phyloP scores from a whole-genome alignment of 192 early-diverging fungal species.

The Podila epigama region DNA sequence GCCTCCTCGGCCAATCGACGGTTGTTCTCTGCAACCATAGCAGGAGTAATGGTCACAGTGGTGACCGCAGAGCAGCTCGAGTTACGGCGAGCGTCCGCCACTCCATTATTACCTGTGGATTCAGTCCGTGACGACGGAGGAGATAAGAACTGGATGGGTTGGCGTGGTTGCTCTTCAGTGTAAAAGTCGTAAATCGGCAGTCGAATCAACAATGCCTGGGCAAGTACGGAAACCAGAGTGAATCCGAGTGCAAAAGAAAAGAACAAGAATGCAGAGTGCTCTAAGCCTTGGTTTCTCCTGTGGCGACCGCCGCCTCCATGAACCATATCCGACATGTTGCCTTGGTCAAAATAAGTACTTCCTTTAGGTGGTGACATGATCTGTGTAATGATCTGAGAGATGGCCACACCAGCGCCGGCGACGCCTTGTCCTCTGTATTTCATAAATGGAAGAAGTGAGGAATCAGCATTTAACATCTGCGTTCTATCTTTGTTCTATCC shows the following conservation, averaged over 20 bases:
- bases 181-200: conserved; percentile 52
- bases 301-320: conserved; percentile 8
- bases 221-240: conserved; percentile 49
- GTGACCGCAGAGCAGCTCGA: conserved; percentile 29
- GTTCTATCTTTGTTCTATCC: no score
- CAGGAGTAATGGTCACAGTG: conserved; percentile 31
- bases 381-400: conserved; percentile 67
- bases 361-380: conserved; percentile 50
- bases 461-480: not conserved
- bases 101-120: not conserved
- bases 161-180: conserved; percentile 22
- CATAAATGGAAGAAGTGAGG: no score
- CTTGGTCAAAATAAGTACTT: conserved; percentile 16
- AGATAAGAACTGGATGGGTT: conserved; percentile 38
- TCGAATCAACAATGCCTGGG: conserved; percentile 44
- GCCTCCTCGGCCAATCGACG: conserved; percentile 21
- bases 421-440: conserved; percentile 60
- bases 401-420: conserved; percentile 72
- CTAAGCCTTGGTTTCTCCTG: conserved; percentile 22
- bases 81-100: conserved; percentile 15
- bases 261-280: conserved; percentile 56
- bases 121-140: conserved; percentile 12
- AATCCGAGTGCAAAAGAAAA: conserved; percentile 56
- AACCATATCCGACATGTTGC: not conserved
- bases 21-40: conserved; percentile 37